Evolutionary conservation across 352 stramenopile genomes (phyloP).

Genomic region (Chrysophaeum taylorii): DNA sequence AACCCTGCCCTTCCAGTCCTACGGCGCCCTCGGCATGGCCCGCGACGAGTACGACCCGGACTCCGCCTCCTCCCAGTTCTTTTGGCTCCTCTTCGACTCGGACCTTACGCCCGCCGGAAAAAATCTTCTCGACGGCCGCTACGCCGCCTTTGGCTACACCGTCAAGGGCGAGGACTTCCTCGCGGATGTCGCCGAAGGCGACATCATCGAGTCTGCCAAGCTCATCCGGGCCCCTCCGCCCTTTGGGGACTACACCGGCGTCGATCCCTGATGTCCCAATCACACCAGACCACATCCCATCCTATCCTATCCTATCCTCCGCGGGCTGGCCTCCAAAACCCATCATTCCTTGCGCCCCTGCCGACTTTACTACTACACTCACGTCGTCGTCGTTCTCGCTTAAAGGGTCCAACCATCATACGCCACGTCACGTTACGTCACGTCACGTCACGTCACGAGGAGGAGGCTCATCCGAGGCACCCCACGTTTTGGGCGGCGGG

Average conservation of each 20-base stretch:
- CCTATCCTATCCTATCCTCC: too few species aligned
- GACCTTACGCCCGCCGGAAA: slow-evolving; percentile 58
- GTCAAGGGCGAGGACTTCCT: slow-evolving; percentile 56
- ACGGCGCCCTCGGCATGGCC: slow-evolving; percentile 56
- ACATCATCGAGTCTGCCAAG: slow-evolving; percentile 62
- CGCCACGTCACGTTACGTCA: too few species aligned
- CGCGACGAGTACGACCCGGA: slow-evolving; percentile 59
- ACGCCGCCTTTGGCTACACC: slow-evolving; percentile 53
- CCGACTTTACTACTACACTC: too few species aligned
- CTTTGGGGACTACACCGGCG: not conserved
- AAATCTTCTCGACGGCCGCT: slow-evolving; percentile 55
- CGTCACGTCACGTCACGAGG: too few species aligned
- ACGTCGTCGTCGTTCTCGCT: too few species aligned
- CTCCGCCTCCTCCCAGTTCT: slow-evolving; percentile 53
- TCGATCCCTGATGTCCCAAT: too few species aligned
- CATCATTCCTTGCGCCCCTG: too few species aligned
- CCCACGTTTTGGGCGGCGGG: too few species aligned
- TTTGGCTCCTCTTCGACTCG: slow-evolving; percentile 59
- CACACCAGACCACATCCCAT: too few species aligned
- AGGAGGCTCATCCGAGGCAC: too few species aligned
- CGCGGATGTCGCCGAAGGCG: slow-evolving; percentile 57
- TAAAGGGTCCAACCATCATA: too few species aligned
- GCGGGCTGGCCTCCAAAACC: too few species aligned
- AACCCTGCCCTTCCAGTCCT: slow-evolving; percentile 49
- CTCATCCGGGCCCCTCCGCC: slow-evolving; percentile 24